A percentile compares a stretch with the other conserved stretches of the same genome.
Evolutionary conservation across 2,329 filamentous ascomycete species (phyloP).

Genomic region (Pestalotiopsis sp.): DNA sequence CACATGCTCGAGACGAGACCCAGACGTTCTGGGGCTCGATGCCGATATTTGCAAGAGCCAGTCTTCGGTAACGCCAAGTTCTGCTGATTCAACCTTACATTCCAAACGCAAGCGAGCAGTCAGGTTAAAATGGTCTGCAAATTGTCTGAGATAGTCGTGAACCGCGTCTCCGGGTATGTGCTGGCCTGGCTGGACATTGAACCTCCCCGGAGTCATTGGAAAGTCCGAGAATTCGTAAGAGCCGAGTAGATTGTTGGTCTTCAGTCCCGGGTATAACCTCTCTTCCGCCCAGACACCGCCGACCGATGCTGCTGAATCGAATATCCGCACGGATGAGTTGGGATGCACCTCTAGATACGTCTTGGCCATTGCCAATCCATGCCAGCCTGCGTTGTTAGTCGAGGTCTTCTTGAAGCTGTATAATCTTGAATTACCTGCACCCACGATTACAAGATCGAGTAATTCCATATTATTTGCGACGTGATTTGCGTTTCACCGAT

Average conservation of each 20-base stretch:
- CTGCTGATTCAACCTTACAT: constrained; percentile 12
- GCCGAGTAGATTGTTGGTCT: constrained; percentile 64
- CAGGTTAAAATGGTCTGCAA: constrained; percentile 12
- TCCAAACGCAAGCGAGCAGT: constrained; percentile 9
- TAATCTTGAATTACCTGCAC: background rate
- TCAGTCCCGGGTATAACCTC: constrained; percentile 60
- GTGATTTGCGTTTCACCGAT: background rate
- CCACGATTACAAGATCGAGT: background rate
- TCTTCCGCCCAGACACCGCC: constrained; percentile 63
- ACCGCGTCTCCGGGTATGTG: constrained; percentile 49
- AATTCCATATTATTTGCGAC: background rate
- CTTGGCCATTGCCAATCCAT: constrained; percentile 52
- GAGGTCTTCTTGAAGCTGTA: background rate
- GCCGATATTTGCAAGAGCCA: constrained; percentile 10
- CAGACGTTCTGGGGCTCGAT: background rate
- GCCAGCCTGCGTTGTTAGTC: constrained; percentile 36
- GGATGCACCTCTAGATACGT: constrained; percentile 41
- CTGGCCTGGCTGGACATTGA: constrained; percentile 44
- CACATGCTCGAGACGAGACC: background rate
- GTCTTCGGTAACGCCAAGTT: background rate
- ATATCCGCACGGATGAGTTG: constrained; percentile 39
- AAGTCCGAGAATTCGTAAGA: constrained; percentile 66
- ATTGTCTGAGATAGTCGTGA: constrained; percentile 24
- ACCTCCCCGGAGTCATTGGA: constrained; percentile 54
- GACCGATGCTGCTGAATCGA: constrained; percentile 50